phyloP scores from a whole-genome alignment of 345 rosid species.

The Salix dunnii region DNA sequence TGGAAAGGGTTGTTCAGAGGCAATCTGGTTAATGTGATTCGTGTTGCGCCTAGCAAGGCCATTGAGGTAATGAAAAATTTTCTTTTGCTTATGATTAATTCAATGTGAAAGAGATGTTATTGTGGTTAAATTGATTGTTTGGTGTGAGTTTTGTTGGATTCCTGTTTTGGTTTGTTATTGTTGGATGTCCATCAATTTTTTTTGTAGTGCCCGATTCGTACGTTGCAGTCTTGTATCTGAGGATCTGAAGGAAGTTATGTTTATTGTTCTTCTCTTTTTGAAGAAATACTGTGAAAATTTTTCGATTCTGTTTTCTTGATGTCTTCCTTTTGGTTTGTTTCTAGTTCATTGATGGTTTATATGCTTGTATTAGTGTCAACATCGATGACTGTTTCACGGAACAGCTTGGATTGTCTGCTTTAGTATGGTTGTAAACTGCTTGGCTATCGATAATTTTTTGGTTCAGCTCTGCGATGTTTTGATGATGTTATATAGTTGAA shows the following conservation, averaged over 20 bases:
- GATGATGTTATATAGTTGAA: background rate
- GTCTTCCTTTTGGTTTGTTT: conserved; percentile 9
- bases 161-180: background rate
- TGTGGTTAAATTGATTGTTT: conserved; percentile 1
- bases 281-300: too few species aligned
- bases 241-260: background rate
- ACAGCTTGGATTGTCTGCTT: background rate
- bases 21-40: conserved; percentile 87
- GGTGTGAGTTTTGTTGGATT: background rate
- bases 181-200: background rate
- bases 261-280: background rate
- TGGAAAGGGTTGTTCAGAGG: conserved; percentile 98
- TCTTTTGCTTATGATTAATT: background rate
- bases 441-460: background rate
- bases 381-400: background rate
- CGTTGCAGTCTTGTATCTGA: background rate
- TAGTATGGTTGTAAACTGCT: background rate
- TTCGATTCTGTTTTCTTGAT: conserved; percentile 1
- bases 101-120: background rate
- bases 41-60: conserved; percentile 96
- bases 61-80: conserved; percentile 63
- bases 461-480: background rate
- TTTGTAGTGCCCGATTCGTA: background rate
- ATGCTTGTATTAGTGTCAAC: background rate
- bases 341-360: background rate